A percentile compares a stretch with the other conserved stretches of the same genome.
Conservation (phyloP, 768 basidiomycete species). For the Auricularia sp. region DNA sequence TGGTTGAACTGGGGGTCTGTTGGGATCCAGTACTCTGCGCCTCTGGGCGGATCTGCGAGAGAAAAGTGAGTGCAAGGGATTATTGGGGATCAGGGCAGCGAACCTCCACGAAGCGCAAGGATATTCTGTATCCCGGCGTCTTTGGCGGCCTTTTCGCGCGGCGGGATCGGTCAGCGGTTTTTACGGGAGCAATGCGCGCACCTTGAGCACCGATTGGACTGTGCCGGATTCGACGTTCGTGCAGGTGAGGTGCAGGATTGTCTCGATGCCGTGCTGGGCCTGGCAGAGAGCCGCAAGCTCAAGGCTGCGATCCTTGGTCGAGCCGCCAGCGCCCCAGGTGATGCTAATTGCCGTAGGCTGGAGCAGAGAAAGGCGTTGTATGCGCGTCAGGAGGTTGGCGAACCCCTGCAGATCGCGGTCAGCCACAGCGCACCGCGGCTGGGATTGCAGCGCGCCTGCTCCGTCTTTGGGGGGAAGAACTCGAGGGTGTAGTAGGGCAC, state of each 20-base stretch:
- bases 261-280: slow-evolving; percentile 66
- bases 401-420: slow-evolving; percentile 54
- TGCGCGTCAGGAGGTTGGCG: slow-evolving; percentile 81
- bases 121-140: slow-evolving; percentile 78
- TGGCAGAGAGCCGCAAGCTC: slow-evolving; percentile 78
- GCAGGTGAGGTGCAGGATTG: slow-evolving; percentile 90
- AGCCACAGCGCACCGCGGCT: slow-evolving; percentile 3
- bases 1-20: slow-evolving; percentile 75
- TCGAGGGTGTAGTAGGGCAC: slow-evolving; percentile 85
- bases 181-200: slow-evolving; percentile 26
- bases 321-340: slow-evolving; percentile 97
- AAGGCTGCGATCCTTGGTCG: slow-evolving; percentile 77
- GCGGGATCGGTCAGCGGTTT: slow-evolving; percentile 5
- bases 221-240: slow-evolving; percentile 90
- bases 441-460: slow-evolving; percentile 44
- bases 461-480: slow-evolving; percentile 94
- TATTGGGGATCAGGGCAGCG: slow-evolving; percentile 12
- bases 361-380: slow-evolving; percentile 68
- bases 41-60: slow-evolving; percentile 77
- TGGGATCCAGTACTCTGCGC: slow-evolving; percentile 88
- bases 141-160: slow-evolving; percentile 50
- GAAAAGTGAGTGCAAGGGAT: neutral
- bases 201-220: slow-evolving; percentile 78
- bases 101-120: slow-evolving; percentile 86
- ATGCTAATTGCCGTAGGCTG: slow-evolving; percentile 80